phyloP scores from a whole-genome alignment of 1,139 yeast species.

The Pichia sp. region DNA sequence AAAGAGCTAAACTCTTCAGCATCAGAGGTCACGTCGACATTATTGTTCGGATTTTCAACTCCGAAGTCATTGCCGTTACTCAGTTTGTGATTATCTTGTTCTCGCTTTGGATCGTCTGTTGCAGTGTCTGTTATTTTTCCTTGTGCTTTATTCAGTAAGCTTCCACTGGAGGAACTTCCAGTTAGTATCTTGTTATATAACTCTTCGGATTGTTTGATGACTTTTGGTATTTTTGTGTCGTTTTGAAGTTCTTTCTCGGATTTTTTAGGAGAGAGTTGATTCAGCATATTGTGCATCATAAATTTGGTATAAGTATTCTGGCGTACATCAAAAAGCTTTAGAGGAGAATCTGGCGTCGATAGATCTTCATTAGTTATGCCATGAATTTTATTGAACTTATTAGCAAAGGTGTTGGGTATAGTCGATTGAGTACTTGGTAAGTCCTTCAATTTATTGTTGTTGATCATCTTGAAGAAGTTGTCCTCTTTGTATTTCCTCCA shows the following conservation, averaged over 20 bases:
- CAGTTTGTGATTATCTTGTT: neutral
- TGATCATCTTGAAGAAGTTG: conserved; percentile 22
- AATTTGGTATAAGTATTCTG: conserved; percentile 30
- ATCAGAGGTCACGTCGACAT: conserved; percentile 26
- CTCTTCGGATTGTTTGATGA: conserved; percentile 13
- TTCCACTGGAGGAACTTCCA: conserved; percentile 11
- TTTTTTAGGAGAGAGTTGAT: conserved; percentile 12
- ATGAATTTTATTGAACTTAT: conserved; percentile 20
- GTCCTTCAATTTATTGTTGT: conserved; percentile 20
- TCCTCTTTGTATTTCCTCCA: conserved; percentile 28
- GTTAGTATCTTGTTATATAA: conserved; percentile 15
- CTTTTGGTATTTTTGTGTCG: conserved; percentile 4
- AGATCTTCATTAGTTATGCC: conserved; percentile 14
- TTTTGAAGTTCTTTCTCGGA: neutral
- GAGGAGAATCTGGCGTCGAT: conserved; percentile 27
- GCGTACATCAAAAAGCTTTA: conserved; percentile 27
- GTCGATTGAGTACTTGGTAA: conserved; percentile 21
- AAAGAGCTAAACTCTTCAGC: conserved; percentile 25
- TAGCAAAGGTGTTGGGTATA: conserved; percentile 30
- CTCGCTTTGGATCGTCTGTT: neutral
- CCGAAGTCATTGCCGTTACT: conserved; percentile 5
- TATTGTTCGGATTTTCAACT: conserved; percentile 16
- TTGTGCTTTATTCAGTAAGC: neutral
- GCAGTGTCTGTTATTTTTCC: neutral
- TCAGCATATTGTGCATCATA: conserved; percentile 26